Evolutionary conservation across 768 basidiomycete species (phyloP).

Genomic region (Naganishia kalamii): DNA sequence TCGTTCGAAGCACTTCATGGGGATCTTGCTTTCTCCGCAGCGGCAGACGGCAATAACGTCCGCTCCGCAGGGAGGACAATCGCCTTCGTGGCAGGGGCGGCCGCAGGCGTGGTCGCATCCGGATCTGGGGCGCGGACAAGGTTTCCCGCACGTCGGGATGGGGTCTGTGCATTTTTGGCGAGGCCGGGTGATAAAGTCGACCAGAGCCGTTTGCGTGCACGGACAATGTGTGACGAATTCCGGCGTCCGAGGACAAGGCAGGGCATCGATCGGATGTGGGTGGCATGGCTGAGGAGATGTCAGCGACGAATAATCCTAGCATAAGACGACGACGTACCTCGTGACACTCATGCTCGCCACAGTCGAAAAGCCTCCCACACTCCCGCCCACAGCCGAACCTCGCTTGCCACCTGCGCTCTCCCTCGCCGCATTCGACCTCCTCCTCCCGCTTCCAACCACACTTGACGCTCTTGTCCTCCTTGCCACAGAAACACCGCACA

Average conservation of each 20-base stretch:
- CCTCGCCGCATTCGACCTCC: conserved; percentile 44
- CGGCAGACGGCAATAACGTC: conserved; percentile 71
- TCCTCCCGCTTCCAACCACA: conserved; percentile 55
- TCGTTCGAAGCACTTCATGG: conserved; percentile 55
- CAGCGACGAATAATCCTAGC: conserved; percentile 21
- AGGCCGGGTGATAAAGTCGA: conserved; percentile 39
- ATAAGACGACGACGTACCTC: conserved; percentile 45
- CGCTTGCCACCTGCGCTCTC: conserved; percentile 60
- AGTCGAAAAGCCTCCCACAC: conserved; percentile 68
- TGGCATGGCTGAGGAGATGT: conserved; percentile 56
- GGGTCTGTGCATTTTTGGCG: conserved; percentile 60
- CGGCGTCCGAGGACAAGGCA: conserved; percentile 69
- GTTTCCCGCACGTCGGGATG: conserved; percentile 69
- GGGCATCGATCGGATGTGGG: conserved; percentile 57
- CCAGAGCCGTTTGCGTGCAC: conserved; percentile 64
- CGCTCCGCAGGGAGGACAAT: conserved; percentile 73
- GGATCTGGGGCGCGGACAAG: conserved; percentile 60
- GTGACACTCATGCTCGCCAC: conserved; percentile 67
- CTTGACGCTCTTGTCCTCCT: conserved; percentile 53
- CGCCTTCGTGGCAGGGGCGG: conserved; percentile 64
- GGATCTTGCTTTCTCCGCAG: conserved; percentile 66
- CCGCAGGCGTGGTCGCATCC: conserved; percentile 71
- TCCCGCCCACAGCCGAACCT: conserved; percentile 56
- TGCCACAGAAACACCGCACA: conserved; percentile 75
- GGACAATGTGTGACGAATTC: conserved; percentile 65